Conservation (phyloP, 2,329 filamentous ascomycete genomes). For the Penicillium sp. region DNA sequence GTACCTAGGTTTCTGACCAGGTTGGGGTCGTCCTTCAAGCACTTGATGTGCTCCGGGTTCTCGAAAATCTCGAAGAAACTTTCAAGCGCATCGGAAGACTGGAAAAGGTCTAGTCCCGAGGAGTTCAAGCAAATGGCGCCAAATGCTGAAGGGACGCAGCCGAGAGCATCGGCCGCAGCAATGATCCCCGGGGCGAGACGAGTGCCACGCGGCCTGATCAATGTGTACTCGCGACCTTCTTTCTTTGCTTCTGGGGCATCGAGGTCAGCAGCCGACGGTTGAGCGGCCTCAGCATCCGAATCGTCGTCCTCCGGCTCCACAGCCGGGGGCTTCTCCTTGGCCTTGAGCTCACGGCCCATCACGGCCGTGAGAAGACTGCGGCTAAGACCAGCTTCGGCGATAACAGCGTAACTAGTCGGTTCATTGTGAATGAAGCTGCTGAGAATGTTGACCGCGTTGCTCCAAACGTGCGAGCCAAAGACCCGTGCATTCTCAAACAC, state of each 20-base stretch:
- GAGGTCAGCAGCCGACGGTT: slow-evolving; percentile 38
- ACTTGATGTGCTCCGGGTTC: slow-evolving; percentile 81
- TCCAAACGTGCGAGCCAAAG: slow-evolving; percentile 95
- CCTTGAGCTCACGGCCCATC: slow-evolving; percentile 49
- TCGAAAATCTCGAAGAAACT: slow-evolving; percentile 96
- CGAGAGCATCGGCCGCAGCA: slow-evolving; percentile 84
- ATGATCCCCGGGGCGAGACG: slow-evolving; percentile 69
- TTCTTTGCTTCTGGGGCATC: slow-evolving; percentile 20
- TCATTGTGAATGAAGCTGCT: slow-evolving; percentile 99
- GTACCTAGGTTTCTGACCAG: slow-evolving; percentile 73
- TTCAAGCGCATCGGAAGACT: slow-evolving; percentile 75
- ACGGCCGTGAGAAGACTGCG: slow-evolving; percentile 81
- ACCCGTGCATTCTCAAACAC: slow-evolving; percentile 76
- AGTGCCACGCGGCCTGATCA: slow-evolving; percentile 31
- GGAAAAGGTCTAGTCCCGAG: slow-evolving; percentile 81
- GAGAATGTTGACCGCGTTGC: slow-evolving; percentile 84
- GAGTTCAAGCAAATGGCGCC: slow-evolving; percentile 93
- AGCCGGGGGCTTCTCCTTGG: slow-evolving; percentile 31
- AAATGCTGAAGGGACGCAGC: slow-evolving; percentile 80
- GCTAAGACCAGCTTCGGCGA: slow-evolving; percentile 89
- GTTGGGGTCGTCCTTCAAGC: slow-evolving; percentile 71
- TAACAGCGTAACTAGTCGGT: slow-evolving; percentile 92
- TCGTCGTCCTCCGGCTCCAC: slow-evolving; percentile 21
- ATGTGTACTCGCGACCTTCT: slow-evolving; percentile 28
- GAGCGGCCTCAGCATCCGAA: slow-evolving; percentile 34